These are phyloP conservation scores for Ceratocystis cubensis DNA, from an alignment of 2,329 filamentous ascomycete species.

Conservation along the genomic window DNA sequence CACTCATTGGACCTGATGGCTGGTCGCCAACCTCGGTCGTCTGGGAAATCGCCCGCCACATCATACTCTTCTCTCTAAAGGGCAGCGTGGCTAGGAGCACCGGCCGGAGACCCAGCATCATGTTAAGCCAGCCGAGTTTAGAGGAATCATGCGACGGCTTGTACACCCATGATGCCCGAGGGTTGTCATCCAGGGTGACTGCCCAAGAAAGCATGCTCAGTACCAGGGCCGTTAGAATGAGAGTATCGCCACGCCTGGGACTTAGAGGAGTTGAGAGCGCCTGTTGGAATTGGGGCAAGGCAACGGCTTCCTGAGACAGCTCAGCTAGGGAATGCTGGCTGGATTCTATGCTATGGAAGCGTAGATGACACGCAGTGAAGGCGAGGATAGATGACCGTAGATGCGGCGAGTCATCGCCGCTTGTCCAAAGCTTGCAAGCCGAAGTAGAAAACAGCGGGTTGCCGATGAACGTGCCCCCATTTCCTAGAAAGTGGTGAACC, in stretches of 20 bases:
- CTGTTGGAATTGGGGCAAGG: conserved; percentile 23
- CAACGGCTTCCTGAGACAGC: conserved; percentile 23
- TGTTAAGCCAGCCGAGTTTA: conserved; percentile 24
- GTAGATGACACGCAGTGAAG: conserved; percentile 24
- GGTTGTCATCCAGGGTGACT: conserved; percentile 18
- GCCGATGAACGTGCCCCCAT: conserved; percentile 22
- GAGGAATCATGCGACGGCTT: conserved; percentile 14
- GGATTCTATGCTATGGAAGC: conserved; percentile 18
- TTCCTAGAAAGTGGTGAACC: conserved; percentile 17
- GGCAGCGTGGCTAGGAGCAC: conserved; percentile 22
- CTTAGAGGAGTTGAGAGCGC: conserved; percentile 23
- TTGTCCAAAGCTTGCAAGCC: conserved; percentile 19
- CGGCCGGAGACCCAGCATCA: conserved; percentile 24
- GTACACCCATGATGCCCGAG: conserved; percentile 24
- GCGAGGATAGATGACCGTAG: conserved; percentile 24
- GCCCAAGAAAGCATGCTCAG: conserved; percentile 25
- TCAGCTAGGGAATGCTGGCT: conserved; percentile 23
- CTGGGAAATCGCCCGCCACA: conserved; percentile 20
- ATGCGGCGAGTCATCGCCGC: conserved; percentile 20
- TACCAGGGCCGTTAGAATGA: conserved; percentile 24
- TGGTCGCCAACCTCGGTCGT: conserved; percentile 20
- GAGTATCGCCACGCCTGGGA: conserved; percentile 23
- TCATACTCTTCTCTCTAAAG: conserved; percentile 22
- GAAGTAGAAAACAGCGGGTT: conserved; percentile 20
- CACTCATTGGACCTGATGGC: conserved; percentile 21